phyloP scores from a whole-genome alignment of 768 basidiomycete species.

The Cystofilobasidium macerans region DNA sequence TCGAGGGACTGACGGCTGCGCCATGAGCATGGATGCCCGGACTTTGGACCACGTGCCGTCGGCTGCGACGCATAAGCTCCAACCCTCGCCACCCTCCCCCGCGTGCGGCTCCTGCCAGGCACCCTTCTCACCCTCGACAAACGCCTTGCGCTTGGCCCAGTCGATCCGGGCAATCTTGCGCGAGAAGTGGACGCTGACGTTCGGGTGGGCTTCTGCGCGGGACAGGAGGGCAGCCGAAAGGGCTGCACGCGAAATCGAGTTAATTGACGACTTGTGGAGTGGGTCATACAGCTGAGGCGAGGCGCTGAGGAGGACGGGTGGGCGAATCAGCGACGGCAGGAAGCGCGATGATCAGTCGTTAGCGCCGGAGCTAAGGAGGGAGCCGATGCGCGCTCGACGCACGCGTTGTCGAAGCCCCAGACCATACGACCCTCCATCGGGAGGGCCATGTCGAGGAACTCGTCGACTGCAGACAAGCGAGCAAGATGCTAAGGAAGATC shows the following conservation, averaged over 20 bases:
- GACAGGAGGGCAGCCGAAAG: constrained; percentile 28
- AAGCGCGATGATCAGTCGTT: constrained; percentile 35
- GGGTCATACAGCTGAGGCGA: constrained; percentile 43
- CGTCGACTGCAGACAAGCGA: constrained; percentile 8
- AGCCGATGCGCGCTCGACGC: neutral
- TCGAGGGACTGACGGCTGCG: constrained; percentile 58
- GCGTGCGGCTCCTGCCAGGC: constrained; percentile 15
- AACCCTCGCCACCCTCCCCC: constrained; percentile 31
- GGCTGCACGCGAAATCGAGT: constrained; percentile 25
- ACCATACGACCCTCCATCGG: constrained; percentile 25
- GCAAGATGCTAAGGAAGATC: too few relatives aligned
- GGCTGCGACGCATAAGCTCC: constrained; percentile 55
- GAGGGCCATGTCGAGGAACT: constrained; percentile 17
- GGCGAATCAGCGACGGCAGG: constrained; percentile 36
- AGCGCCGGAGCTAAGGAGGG: neutral
- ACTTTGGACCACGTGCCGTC: constrained; percentile 91
- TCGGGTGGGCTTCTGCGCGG: constrained; percentile 39
- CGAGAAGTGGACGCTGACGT: constrained; percentile 53
- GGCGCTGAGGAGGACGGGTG: constrained; percentile 31
- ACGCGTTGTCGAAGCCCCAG: constrained; percentile 24
- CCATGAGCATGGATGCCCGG: constrained; percentile 87
- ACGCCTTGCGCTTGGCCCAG: constrained; percentile 8
- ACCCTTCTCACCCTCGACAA: constrained; percentile 7
- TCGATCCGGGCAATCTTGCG: constrained; percentile 23
- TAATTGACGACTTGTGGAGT: constrained; percentile 10